These are phyloP conservation scores for Eucalyptus polybractea DNA, from an alignment of 345 rosid genomes.

Conservation along the genomic window DNA sequence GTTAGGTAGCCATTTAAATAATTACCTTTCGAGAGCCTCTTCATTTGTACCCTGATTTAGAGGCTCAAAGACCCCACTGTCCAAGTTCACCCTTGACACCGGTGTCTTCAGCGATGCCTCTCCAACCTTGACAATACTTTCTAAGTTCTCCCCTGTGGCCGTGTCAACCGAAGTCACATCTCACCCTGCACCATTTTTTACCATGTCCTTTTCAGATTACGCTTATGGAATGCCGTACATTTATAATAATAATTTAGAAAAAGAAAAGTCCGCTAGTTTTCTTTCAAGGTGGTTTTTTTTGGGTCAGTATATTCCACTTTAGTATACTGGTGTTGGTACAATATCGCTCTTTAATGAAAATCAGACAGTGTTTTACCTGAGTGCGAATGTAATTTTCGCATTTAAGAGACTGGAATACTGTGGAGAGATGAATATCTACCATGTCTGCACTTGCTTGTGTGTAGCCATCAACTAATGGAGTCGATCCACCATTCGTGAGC, in stretches of 20 bases:
- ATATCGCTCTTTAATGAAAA: not conserved
- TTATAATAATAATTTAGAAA: not conserved
- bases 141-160: slow-evolving; percentile 36
- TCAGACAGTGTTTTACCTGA: slow-evolving; percentile 4
- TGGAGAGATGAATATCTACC: slow-evolving; percentile 17
- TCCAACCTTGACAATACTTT: slow-evolving; percentile 32
- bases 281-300: not conserved
- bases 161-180: slow-evolving; percentile 29
- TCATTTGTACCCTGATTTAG: slow-evolving; percentile 12
- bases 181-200: slow-evolving; percentile 22
- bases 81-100: slow-evolving; percentile 32
- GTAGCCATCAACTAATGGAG: slow-evolving; percentile 17
- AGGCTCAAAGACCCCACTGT: slow-evolving; percentile 17
- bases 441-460: slow-evolving; percentile 21
- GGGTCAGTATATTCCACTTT: not conserved
- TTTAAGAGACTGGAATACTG: slow-evolving; percentile 20
- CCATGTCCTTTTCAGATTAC: not conserved
- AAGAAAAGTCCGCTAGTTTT: not conserved
- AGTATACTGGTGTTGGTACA: not conserved
- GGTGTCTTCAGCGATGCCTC: slow-evolving; percentile 31
- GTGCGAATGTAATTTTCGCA: slow-evolving; percentile 22
- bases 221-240: not conserved
- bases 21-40: slow-evolving; percentile 25
- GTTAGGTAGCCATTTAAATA: not conserved
- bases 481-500: slow-evolving; percentile 6